A percentile compares a stretch with the other conserved stretches of the same genome.
Evolutionary conservation across 2,329 filamentous ascomycete genomes (phyloP).

Genomic region (Ceratocystis albifundus): DNA sequence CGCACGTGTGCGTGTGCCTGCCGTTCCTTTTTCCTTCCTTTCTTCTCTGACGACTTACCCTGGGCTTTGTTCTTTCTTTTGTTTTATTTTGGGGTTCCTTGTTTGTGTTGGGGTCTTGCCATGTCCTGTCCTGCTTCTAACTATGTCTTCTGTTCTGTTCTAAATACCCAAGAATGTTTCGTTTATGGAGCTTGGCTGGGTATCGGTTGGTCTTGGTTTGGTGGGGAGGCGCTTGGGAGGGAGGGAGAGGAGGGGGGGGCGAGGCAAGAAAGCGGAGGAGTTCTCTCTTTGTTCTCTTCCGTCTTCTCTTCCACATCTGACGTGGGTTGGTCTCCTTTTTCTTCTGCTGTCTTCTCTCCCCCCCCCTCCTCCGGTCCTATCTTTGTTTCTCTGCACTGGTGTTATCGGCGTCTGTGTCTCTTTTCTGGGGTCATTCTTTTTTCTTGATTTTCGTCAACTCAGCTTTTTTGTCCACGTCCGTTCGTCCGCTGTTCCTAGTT

Average conservation of each 20-base stretch:
- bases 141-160: constrained; percentile 7
- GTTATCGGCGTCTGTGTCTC: constrained; percentile 7
- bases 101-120: background rate
- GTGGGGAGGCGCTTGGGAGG: background rate
- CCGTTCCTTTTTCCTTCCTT: background rate
- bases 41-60: constrained; percentile 12
- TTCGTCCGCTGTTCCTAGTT: background rate
- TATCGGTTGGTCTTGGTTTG: constrained; percentile 6
- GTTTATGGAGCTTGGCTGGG: constrained; percentile 11
- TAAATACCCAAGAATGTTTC: constrained; percentile 11
- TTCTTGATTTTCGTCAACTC: background rate
- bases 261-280: background rate
- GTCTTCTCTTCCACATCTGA: background rate
- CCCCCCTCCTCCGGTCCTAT: background rate
- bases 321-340: background rate
- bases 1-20: background rate
- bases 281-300: background rate
- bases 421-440: background rate
- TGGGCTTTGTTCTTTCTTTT: constrained; percentile 4
- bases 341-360: background rate
- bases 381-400: background rate
- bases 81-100: constrained; percentile 6
- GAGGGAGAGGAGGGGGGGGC: background rate
- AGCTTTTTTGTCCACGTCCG: background rate
- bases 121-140: background rate